A percentile compares a stretch with the other conserved stretches of the same genome.
These are phyloP conservation scores for Alternaria longipes DNA, from an alignment of 2,329 filamentous ascomycete species.

Conservation along the genomic window DNA sequence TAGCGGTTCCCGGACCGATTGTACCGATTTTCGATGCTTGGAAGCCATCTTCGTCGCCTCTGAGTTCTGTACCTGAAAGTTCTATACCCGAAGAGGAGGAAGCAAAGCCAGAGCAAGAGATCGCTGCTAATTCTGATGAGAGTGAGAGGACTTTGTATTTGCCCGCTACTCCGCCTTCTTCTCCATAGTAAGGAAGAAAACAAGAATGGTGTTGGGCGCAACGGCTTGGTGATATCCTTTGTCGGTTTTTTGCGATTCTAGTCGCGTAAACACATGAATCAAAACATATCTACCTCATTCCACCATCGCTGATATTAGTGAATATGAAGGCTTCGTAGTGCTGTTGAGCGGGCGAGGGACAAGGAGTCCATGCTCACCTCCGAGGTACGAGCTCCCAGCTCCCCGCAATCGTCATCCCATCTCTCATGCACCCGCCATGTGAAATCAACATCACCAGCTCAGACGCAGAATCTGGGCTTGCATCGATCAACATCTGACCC, in stretches of 20 bases:
- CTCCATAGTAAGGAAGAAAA: background rate
- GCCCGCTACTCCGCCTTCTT: background rate
- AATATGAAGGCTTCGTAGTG: background rate
- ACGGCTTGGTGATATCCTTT: conserved; percentile 12
- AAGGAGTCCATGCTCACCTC: conserved; percentile 12
- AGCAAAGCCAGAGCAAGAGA: background rate
- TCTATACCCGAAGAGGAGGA: background rate
- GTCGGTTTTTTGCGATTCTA: background rate
- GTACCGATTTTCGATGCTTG: background rate
- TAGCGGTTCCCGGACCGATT: background rate
- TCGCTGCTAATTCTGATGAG: background rate
- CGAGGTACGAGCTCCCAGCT: conserved; percentile 19
- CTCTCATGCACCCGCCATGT: conserved; percentile 12
- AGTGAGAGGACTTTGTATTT: background rate
- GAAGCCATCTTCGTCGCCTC: background rate
- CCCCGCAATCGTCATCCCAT: conserved; percentile 22
- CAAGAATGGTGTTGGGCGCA: conserved; percentile 4
- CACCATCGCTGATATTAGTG: background rate
- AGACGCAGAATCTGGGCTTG: background rate
- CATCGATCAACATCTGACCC: background rate
- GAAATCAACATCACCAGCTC: conserved; percentile 5
- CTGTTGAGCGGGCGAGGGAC: background rate
- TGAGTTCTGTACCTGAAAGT: background rate
- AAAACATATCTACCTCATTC: background rate
- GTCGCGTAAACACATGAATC: background rate